phyloP scores from a whole-genome alignment of 176 grass and related monocot genomes.

The Puya raimondii region DNA sequence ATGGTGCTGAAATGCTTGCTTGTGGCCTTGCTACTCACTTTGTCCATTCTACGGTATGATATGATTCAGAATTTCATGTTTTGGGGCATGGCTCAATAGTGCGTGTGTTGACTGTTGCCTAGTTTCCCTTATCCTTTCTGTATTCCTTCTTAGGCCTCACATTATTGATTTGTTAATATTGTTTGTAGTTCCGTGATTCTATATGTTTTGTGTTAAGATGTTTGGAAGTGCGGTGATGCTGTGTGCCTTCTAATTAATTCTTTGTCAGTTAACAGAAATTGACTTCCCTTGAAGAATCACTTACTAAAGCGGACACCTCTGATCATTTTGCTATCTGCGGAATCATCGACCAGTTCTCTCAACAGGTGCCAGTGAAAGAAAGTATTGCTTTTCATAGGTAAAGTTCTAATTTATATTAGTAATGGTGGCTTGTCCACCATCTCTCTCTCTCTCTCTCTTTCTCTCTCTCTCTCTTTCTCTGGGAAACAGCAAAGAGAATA shows the following conservation, averaged over 20 bases:
- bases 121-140: neutral
- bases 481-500: no score
- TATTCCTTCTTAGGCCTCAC: neutral
- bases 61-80: neutral
- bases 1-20: slow-evolving; percentile 82
- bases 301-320: slow-evolving; percentile 50
- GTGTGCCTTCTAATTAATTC: neutral
- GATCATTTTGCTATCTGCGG: slow-evolving; percentile 60
- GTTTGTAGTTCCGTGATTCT: neutral
- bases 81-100: neutral
- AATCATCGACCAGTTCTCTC: slow-evolving; percentile 62
- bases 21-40: slow-evolving; percentile 96
- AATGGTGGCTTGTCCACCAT: neutral
- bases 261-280: slow-evolving; percentile 43
- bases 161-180: neutral
- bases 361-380: slow-evolving; percentile 60
- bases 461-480: no score
- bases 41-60: slow-evolving; percentile 64
- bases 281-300: slow-evolving; percentile 54
- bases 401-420: neutral
- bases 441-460: no score
- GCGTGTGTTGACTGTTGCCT: neutral
- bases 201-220: neutral
- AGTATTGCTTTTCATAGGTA: slow-evolving; percentile 66
- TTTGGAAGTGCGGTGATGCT: neutral